Evolutionary conservation across 176 grass and related monocot species (phyloP), one percentile per base, ranked within the genome.

Genomic region (Musa troglodytarum): DNA sequence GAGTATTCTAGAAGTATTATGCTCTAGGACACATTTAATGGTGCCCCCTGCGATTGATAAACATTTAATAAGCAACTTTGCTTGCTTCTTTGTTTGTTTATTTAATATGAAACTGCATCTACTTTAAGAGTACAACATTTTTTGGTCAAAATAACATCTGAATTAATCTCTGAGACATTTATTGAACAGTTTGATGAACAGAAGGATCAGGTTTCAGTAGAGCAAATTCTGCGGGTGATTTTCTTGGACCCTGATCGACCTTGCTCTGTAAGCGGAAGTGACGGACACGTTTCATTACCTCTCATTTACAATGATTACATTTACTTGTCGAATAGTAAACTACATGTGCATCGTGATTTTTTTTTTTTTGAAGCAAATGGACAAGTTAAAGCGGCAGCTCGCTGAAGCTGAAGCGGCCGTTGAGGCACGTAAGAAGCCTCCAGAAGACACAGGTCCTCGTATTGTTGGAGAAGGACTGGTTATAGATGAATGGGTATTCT

Each of bases 381-480:
- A 99, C 77, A 99, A 94, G 52, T 73, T 99, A 49, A 99, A 92
- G 28, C 83, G 24, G 63, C 88, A 89, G 77, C 56, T 99, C 75
- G 95, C 86, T 59, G 90, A 99, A 81, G 95, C 90, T 53, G 95
- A 99, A 72, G 90, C 90, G 28, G 88, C 90, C 57, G 78, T 99
- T 14, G 90, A 99, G 82, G 76, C 86, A 52, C 78, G 88, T 61
- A 99, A 99, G 84, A 99, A 94, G 78, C 90, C 84, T 52, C 80
- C 86, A 2, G 90, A 99, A 89, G 95, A 94, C 64, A 84, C 83
- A 58, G 95, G 86, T 49, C 84, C 88, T 77, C 88, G 90, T 74
- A 87, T 94, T 82, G 95, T 92, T 57, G 90, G 95, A 12, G 95
- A 99, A 87, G 90, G 95, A 50, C 90, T 94, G 14, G 90, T 94